Conservation (phyloP, 257 asterid species). For the Fraxinus excelsior region DNA sequence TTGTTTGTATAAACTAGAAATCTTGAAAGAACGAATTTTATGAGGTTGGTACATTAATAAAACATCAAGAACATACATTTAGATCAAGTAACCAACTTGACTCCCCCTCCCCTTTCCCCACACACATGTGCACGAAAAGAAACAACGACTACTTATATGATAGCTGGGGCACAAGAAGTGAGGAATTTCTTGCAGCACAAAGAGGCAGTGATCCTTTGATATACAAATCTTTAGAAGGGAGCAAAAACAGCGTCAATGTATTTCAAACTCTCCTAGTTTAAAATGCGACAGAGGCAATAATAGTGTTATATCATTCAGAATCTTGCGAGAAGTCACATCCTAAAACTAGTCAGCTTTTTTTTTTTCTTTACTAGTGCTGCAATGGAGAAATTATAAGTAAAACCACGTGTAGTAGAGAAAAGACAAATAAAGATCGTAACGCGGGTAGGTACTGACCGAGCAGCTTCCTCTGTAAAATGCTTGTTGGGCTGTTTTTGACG, state of each 20-base stretch:
- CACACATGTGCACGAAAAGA: neutral
- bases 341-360: neutral
- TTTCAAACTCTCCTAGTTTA: neutral
- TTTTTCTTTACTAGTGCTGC: conserved; percentile 4
- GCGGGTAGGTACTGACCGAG: conserved; percentile 42
- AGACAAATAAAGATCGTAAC: conserved; percentile 1
- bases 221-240: neutral
- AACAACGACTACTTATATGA: too few relatives aligned
- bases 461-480: conserved; percentile 84
- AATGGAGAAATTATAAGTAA: neutral
- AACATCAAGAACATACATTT: neutral
- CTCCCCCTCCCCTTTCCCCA: neutral
- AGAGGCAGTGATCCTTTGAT: neutral
- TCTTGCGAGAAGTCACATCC: neutral
- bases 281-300: neutral
- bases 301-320: neutral
- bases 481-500: conserved; percentile 87
- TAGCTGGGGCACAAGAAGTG: neutral
- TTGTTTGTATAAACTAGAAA: neutral
- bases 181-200: neutral
- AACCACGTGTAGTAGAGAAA: neutral
- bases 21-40: neutral
- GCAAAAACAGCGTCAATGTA: neutral
- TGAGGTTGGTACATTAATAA: neutral
- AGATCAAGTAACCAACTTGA: neutral